Conservation (phyloP, 805 yeast genomes). For the Metschnikowia rubicola region DNA sequence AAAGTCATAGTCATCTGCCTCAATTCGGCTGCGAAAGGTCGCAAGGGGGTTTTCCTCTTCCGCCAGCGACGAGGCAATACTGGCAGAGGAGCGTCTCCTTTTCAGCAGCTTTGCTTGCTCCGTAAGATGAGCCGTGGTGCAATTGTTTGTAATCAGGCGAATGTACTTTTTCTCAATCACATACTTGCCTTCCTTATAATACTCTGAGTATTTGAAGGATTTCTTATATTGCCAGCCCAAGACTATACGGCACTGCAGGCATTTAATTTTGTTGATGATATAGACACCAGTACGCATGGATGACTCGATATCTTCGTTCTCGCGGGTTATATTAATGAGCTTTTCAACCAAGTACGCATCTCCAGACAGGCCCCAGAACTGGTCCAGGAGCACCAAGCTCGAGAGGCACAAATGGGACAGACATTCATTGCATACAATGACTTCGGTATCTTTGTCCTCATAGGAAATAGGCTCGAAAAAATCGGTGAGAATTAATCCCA, state of each 20-base stretch:
- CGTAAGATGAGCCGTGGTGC: slow-evolving; percentile 29
- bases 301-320: slow-evolving; percentile 27
- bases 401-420: slow-evolving; percentile 40
- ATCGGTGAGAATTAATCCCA: slow-evolving; percentile 41
- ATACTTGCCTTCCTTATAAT: slow-evolving; percentile 43
- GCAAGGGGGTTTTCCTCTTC: slow-evolving; percentile 6
- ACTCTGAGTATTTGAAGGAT: slow-evolving; percentile 32
- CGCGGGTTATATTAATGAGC: slow-evolving; percentile 33
- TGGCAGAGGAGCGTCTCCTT: slow-evolving; percentile 21
- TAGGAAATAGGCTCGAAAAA: slow-evolving; percentile 37
- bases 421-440: slow-evolving; percentile 40
- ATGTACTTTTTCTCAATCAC: slow-evolving; percentile 40
- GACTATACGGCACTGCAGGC: slow-evolving; percentile 35
- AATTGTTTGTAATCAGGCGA: slow-evolving; percentile 33
- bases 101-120: slow-evolving; percentile 31
- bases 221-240: slow-evolving; percentile 44
- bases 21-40: slow-evolving; percentile 9
- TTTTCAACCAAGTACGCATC: slow-evolving; percentile 40
- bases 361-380: slow-evolving; percentile 39
- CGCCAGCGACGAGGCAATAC: slow-evolving; percentile 6
- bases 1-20: slow-evolving; percentile 3
- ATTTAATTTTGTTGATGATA: slow-evolving; percentile 33
- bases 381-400: slow-evolving; percentile 34
- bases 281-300: slow-evolving; percentile 40
- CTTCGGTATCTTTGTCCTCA: slow-evolving; percentile 35